Percentiles rank a stretch among this genome's conserved stretches.
phyloP scores from a whole-genome alignment of 345 rosid genomes.

The Eucalyptus virginea region DNA sequence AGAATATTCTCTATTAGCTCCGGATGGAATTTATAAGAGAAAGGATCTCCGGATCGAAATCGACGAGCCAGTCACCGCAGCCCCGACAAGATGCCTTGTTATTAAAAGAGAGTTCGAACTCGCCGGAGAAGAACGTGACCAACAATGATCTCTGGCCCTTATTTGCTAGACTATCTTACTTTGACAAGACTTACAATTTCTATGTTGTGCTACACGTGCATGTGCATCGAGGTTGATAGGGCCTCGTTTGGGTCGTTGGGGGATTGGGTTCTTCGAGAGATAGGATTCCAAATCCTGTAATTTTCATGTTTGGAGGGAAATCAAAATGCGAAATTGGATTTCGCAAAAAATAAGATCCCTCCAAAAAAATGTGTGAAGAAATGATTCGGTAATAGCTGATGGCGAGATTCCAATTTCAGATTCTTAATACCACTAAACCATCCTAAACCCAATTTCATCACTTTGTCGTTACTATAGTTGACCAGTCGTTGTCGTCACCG shows the following conservation, averaged over 20 bases:
- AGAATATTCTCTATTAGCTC: not conserved
- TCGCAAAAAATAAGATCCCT: not conserved
- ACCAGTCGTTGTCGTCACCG: accelerated
- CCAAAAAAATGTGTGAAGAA: not conserved
- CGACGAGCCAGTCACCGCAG: not conserved
- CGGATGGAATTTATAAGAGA: too few species aligned
- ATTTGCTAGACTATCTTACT: too few species aligned
- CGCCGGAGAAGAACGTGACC: too few species aligned
- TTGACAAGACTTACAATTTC: too few species aligned
- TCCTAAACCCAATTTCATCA: not conserved
- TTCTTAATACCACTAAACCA: not conserved
- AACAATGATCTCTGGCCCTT: too few species aligned
- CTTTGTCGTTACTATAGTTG: not conserved
- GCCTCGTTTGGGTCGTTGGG: not conserved
- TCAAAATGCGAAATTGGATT: not conserved
- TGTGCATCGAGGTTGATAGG: not conserved
- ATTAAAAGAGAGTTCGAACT: too few species aligned
- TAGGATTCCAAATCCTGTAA: not conserved
- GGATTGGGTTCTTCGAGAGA: not conserved
- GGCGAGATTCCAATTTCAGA: not conserved
- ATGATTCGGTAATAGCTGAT: not conserved
- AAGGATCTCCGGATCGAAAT: not conserved
- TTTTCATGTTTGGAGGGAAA: not conserved
- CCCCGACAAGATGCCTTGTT: too few species aligned
- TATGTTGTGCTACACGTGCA: not conserved